Conservation (phyloP, 495 filamentous ascomycete species). For the Neurospora pannonica region DNA sequence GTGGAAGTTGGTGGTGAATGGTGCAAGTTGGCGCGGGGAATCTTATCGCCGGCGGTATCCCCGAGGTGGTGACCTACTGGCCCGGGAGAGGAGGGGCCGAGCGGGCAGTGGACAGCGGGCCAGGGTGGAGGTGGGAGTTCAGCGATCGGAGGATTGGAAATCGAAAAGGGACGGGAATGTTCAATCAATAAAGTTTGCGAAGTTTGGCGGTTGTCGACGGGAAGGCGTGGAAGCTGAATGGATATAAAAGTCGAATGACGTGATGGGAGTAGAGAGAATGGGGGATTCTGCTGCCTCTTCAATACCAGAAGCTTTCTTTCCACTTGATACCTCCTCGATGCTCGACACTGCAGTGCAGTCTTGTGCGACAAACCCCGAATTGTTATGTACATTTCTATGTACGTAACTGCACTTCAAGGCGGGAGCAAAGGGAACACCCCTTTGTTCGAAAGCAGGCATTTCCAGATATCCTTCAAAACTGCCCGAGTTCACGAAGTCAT, state of each 20-base stretch:
- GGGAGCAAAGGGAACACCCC: background rate
- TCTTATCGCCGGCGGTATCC: background rate
- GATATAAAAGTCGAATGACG: background rate
- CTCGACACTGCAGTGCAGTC: background rate
- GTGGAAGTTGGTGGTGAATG: background rate
- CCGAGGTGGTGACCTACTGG: background rate
- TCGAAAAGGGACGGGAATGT: background rate
- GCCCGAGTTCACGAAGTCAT: background rate
- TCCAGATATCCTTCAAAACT: background rate
- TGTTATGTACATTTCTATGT: background rate
- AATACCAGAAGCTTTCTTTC: background rate
- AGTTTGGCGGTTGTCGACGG: background rate
- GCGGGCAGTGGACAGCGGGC: background rate
- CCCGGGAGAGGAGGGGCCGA: background rate
- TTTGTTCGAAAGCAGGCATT: background rate
- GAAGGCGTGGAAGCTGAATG: background rate
- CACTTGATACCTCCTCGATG: background rate
- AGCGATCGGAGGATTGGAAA: background rate
- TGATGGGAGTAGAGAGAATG: background rate
- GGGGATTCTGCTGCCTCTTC: background rate
- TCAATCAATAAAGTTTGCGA: background rate
- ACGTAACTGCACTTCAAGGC: background rate
- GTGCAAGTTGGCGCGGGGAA: background rate
- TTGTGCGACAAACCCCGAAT: background rate
- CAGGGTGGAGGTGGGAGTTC: background rate